Percentiles rank a stretch among this genome's conserved stretches.
Conservation (phyloP, 2,329 filamentous ascomycete species). For the Orbilia blumenaviensis region DNA sequence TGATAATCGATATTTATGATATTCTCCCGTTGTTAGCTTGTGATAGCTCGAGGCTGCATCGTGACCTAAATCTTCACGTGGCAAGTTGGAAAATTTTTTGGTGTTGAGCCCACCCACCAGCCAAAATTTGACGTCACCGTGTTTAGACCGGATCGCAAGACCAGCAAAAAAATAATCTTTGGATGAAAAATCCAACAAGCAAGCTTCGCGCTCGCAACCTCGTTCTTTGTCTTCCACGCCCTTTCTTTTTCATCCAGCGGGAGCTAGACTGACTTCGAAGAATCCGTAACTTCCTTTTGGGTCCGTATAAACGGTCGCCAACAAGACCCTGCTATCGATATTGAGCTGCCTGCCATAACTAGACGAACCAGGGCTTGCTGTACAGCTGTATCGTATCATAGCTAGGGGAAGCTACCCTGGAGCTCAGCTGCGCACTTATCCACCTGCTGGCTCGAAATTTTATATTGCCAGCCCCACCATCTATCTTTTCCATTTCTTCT, state of each 20-base stretch:
- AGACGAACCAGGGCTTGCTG: neutral
- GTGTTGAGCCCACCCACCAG: neutral
- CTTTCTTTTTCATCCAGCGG: neutral
- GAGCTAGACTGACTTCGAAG: neutral
- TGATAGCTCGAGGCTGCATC: slow-evolving; percentile 1
- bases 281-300: neutral
- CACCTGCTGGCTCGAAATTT: slow-evolving; percentile 7
- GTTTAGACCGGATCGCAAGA: neutral
- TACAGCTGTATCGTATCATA: slow-evolving; percentile 2
- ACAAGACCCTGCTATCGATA: slow-evolving; percentile 8
- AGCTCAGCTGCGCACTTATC: slow-evolving; percentile 15
- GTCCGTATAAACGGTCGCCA: neutral
- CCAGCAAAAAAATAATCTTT: neutral
- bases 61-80: slow-evolving; percentile 37
- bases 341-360: neutral
- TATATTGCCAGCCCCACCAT: slow-evolving; percentile 28
- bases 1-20: neutral
- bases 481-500: neutral
- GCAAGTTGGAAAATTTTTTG: slow-evolving; percentile 3
- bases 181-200: neutral
- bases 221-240: neutral
- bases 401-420: slow-evolving; percentile 32
- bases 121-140: slow-evolving; percentile 35
- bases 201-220: slow-evolving; percentile 1
- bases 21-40: too few relatives aligned